Conservation (phyloP, 1,284 basidiomycete genomes). For the Fistulinella cinereoalba region DNA sequence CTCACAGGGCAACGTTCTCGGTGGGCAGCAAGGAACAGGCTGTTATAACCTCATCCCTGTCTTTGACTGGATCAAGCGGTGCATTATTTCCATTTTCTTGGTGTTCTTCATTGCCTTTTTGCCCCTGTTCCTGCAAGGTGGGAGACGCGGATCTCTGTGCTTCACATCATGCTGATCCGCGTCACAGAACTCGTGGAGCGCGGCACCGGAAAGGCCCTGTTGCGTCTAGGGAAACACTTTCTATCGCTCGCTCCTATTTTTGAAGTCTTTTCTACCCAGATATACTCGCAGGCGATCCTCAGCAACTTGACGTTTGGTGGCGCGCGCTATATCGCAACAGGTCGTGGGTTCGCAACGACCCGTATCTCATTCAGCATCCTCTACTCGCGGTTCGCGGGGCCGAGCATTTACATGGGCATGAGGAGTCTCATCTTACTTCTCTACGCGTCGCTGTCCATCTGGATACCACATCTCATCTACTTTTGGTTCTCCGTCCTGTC, state of each 20-base stretch:
- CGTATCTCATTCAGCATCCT: conserved; percentile 92
- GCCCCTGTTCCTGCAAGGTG: conserved; percentile 92
- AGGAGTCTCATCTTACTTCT: conserved; percentile 85
- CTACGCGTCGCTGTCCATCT: conserved; percentile 86
- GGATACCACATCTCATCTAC: conserved; percentile 93
- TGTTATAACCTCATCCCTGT: conserved; percentile 95
- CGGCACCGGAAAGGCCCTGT: conserved; percentile 89
- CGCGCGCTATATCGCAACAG: conserved; percentile 95
- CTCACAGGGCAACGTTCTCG: conserved; percentile 71
- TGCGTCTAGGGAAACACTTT: conserved; percentile 93
- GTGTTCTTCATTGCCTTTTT: conserved; percentile 97
- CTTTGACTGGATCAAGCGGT: conserved; percentile 95
- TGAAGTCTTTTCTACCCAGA: conserved; percentile 97
- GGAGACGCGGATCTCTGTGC: conserved; percentile 16
- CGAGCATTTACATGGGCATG: conserved; percentile 96
- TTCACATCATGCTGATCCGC: not conserved
- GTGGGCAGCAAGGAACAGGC: conserved; percentile 67
- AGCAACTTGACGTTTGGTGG: conserved; percentile 96
- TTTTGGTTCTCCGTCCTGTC: conserved; percentile 95
- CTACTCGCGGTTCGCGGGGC: conserved; percentile 97
- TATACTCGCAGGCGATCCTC: conserved; percentile 93
- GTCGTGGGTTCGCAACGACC: conserved; percentile 94
- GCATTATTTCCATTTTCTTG: conserved; percentile 94
- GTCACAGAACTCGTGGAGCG: conserved; percentile 84
- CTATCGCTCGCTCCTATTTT: conserved; percentile 92